phyloP scores from a whole-genome alignment of 2,329 filamentous ascomycete species.

The Neurospora crassa region DNA sequence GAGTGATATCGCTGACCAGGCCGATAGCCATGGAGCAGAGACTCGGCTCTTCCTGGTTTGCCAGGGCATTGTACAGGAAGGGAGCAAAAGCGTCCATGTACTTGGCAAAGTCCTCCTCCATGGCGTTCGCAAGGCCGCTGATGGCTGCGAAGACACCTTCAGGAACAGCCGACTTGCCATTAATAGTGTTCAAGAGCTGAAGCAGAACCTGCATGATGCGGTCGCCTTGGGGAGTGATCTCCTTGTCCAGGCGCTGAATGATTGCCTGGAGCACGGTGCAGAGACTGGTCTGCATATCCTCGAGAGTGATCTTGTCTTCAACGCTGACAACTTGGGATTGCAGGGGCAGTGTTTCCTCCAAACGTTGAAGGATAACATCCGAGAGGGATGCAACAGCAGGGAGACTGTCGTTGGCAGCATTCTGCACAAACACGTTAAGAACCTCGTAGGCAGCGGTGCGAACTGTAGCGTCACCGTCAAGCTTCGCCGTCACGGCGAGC shows the following conservation, averaged over 20 bases:
- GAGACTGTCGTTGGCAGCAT: conserved; percentile 79
- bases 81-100: conserved; percentile 96
- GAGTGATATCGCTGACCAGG: conserved; percentile 90
- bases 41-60: conserved; percentile 89
- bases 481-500: conserved; percentile 72
- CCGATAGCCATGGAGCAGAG: conserved; percentile 97
- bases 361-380: conserved; percentile 78
- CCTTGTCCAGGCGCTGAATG: conserved; percentile 80
- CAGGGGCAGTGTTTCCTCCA: conserved; percentile 83
- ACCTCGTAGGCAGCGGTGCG: conserved; percentile 96
- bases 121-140: conserved; percentile 79
- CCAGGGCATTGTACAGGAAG: conserved; percentile 87
- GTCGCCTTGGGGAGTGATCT: conserved; percentile 83
- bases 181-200: conserved; percentile 66
- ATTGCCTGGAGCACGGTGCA: conserved; percentile 87
- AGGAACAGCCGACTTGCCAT: conserved; percentile 84
- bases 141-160: conserved; percentile 90
- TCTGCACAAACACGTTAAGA: conserved; percentile 86
- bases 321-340: conserved; percentile 92
- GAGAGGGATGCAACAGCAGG: conserved; percentile 72
- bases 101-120: conserved; percentile 88
- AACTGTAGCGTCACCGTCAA: conserved; percentile 76
- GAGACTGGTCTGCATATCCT: conserved; percentile 96
- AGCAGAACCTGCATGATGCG: conserved; percentile 87
- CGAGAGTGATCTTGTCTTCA: conserved; percentile 88